Evolutionary conservation across 495 filamentous ascomycete genomes (phyloP).

Genomic region (Aspergillus sclerotiicarbonarius): DNA sequence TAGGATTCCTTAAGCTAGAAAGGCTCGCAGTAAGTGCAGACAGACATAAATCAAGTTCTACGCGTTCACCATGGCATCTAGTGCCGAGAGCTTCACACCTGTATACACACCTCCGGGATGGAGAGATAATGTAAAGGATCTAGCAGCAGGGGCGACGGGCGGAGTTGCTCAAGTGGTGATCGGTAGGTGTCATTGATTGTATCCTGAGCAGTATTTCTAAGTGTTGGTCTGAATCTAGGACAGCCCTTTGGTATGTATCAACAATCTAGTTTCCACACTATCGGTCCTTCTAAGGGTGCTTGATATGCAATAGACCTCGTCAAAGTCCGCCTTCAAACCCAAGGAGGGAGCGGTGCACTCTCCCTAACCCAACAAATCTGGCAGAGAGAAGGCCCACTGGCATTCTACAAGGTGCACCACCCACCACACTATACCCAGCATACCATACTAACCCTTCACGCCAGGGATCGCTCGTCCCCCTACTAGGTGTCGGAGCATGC

Average conservation of each 20-base stretch:
- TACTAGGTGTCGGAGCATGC: constrained; percentile 84
- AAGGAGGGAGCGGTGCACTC: constrained; percentile 64
- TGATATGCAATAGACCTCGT: constrained; percentile 59
- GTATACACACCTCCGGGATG: background rate
- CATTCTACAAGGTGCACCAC: constrained; percentile 62
- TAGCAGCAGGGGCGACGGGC: constrained; percentile 76
- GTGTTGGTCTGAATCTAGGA: too few relatives aligned
- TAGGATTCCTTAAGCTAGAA: too few relatives aligned
- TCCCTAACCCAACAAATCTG: constrained; percentile 69
- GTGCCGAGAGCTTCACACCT: too few relatives aligned
- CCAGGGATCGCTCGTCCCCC: constrained; percentile 70
- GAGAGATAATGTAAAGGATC: constrained; percentile 55
- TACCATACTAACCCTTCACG: background rate
- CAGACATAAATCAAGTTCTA: too few relatives aligned
- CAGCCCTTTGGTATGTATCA: constrained; percentile 62
- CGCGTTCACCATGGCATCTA: too few relatives aligned
- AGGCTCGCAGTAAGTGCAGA: too few relatives aligned
- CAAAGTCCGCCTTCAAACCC: constrained; percentile 84
- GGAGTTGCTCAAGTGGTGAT: constrained; percentile 82
- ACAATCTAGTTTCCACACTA: background rate
- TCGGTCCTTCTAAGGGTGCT: too few relatives aligned
- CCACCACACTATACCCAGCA: too few relatives aligned
- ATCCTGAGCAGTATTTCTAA: too few relatives aligned
- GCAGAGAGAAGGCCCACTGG: constrained; percentile 58
- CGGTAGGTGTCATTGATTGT: constrained; percentile 49